Conservation (phyloP, 2,329 filamentous ascomycete species). For the Aureobasidium sp. region DNA sequence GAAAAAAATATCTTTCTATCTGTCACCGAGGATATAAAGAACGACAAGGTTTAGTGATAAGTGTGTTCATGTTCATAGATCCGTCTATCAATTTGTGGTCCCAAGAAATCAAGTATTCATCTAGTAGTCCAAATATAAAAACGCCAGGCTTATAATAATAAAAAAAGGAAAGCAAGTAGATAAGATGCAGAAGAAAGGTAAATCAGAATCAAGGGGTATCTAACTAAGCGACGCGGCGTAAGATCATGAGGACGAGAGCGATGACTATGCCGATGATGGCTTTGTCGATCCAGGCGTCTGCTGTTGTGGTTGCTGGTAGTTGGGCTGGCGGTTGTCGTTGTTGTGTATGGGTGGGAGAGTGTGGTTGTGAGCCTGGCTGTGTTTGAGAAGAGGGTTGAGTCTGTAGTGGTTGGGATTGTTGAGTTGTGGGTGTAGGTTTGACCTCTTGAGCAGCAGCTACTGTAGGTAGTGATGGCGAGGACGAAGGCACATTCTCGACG, state of each 20-base stretch:
- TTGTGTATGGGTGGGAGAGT: background rate
- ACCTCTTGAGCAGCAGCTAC: slow-evolving; percentile 15
- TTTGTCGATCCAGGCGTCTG: slow-evolving; percentile 65
- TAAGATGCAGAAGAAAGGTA: background rate
- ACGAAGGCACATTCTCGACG: background rate
- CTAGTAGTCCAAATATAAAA: background rate
- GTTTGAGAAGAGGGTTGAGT: slow-evolving; percentile 18
- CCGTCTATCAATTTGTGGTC: no score
- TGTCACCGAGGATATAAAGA: no score
- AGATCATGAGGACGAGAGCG: slow-evolving; percentile 62
- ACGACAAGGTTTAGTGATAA: no score
- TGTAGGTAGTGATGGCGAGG: background rate
- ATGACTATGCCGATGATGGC: slow-evolving; percentile 67
- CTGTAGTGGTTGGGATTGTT: slow-evolving; percentile 22
- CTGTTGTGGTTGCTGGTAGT: background rate
- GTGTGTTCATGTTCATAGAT: no score
- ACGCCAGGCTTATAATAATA: background rate
- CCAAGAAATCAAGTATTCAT: no score
- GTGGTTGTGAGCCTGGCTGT: background rate
- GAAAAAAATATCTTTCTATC: no score
- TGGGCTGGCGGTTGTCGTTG: background rate
- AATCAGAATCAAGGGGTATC: background rate
- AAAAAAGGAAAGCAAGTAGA: background rate
- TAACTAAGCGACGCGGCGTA: slow-evolving; percentile 27
- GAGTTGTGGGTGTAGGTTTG: slow-evolving; percentile 8